Conservation (phyloP, 345 rosid species). For the Populus nigra region DNA sequence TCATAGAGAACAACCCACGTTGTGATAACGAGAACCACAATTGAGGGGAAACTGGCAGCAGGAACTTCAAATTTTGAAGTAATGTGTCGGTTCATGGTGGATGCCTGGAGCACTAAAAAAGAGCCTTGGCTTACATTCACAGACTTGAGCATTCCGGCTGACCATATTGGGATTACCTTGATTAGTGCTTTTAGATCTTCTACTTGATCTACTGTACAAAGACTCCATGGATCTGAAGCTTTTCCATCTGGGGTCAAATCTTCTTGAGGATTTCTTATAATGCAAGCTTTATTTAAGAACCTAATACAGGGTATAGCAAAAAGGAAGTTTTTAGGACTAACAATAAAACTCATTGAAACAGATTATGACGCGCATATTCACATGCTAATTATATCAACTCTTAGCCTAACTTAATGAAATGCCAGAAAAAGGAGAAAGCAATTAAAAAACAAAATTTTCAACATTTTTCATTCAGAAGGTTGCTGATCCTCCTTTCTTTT, state of each 20-base stretch:
- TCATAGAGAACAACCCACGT: slow-evolving; percentile 63
- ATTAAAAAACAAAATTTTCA: too few species aligned
- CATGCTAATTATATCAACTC: too few species aligned
- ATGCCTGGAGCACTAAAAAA: slow-evolving; percentile 60
- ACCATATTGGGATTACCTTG: slow-evolving; percentile 40
- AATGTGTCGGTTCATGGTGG: slow-evolving; percentile 60
- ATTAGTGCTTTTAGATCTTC: slow-evolving; percentile 51
- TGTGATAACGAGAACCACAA: slow-evolving; percentile 45
- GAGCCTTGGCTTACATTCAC: slow-evolving; percentile 56
- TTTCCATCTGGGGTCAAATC: slow-evolving; percentile 28
- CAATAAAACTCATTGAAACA: background rate
- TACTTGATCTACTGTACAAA: slow-evolving; percentile 53
- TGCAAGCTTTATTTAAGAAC: slow-evolving; percentile 70
- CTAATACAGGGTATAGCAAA: slow-evolving; percentile 18
- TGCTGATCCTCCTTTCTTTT: too few species aligned
- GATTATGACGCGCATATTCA: background rate
- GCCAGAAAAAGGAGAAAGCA: too few species aligned
- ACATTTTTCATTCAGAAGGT: too few species aligned
- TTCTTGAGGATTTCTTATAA: slow-evolving; percentile 42
- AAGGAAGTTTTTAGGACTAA: too few species aligned
- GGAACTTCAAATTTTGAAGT: slow-evolving; percentile 58
- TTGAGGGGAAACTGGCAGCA: slow-evolving; percentile 60
- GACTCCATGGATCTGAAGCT: slow-evolving; percentile 38
- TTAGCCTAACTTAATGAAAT: too few species aligned
- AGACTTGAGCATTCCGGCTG: slow-evolving; percentile 43